These are phyloP conservation scores for Naganishia friedmannii DNA, from an alignment of 768 basidiomycete species.

Conservation along the genomic window DNA sequence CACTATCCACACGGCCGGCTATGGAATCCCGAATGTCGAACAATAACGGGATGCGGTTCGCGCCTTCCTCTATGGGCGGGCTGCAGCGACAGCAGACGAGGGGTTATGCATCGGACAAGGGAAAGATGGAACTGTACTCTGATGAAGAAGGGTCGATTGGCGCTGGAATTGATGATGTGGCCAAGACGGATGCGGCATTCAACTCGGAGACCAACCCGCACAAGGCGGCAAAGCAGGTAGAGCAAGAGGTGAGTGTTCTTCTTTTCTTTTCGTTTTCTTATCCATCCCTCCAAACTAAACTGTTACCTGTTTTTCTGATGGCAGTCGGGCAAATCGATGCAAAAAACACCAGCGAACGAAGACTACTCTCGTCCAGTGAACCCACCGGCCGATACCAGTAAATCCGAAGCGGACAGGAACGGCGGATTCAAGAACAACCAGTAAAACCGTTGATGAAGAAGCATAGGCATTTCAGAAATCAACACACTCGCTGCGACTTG, in stretches of 20 bases:
- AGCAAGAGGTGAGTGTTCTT: slow-evolving; percentile 46
- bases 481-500: no score
- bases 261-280: neutral
- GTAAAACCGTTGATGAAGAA: neutral
- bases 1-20: neutral
- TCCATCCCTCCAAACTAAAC: neutral
- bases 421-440: slow-evolving; percentile 18
- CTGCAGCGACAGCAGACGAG: slow-evolving; percentile 7
- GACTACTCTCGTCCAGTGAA: slow-evolving; percentile 14
- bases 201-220: slow-evolving; percentile 43
- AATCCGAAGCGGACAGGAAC: slow-evolving; percentile 1
- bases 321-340: slow-evolving; percentile 18
- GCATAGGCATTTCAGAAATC: neutral
- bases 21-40: slow-evolving; percentile 17
- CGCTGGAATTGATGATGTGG: slow-evolving; percentile 51
- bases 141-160: slow-evolving; percentile 47
- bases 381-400: slow-evolving; percentile 8
- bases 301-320: neutral
- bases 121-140: slow-evolving; percentile 49
- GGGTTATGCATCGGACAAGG: slow-evolving; percentile 46
- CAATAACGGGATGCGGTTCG: neutral
- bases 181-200: slow-evolving; percentile 49
- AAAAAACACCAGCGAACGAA: slow-evolving; percentile 21
- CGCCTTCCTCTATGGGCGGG: slow-evolving; percentile 4
- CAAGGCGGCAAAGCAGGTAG: slow-evolving; percentile 41